phyloP scores from a whole-genome alignment of 1,139 yeast genomes.

The Debaryomyces udenii region DNA sequence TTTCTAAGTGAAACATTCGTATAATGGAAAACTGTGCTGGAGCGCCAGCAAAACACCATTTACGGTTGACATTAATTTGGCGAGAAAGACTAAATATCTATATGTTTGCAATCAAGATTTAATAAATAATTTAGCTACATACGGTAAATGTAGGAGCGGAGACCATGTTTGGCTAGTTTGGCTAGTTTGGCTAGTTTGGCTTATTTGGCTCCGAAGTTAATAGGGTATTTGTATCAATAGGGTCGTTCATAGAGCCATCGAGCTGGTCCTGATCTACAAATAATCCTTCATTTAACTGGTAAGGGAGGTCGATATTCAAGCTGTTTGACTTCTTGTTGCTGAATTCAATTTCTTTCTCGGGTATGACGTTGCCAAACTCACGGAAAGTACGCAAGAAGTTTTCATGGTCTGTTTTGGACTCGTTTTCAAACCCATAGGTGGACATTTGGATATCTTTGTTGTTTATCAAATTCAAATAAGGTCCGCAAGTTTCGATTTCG shows the following conservation, averaged over 20 bases:
- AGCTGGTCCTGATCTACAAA: conserved; percentile 11
- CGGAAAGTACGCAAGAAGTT: conserved; percentile 13
- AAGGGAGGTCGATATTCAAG: not conserved
- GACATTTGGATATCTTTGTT: conserved; percentile 40
- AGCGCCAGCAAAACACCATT: too few species aligned
- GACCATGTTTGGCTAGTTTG: not conserved
- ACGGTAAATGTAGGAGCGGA: not conserved
- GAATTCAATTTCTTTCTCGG: conserved; percentile 16
- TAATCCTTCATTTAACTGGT: conserved; percentile 10
- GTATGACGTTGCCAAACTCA: conserved; percentile 21
- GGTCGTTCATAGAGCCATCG: not conserved
- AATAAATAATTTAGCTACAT: conserved; percentile 4
- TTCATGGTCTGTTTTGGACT: conserved; percentile 14
- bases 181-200: too few species aligned
- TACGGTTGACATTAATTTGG: too few species aligned
- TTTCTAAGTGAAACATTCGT: conserved; percentile 32
- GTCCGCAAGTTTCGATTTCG: conserved; percentile 67
- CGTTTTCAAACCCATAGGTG: conserved; percentile 26
- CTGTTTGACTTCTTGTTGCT: conserved; percentile 1
- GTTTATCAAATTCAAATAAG: conserved; percentile 53
- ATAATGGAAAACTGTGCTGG: too few species aligned
- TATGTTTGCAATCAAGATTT: conserved; percentile 4
- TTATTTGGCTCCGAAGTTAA: too few species aligned
- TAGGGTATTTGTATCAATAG: not conserved
- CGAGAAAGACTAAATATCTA: not conserved